Percentiles rank a stretch among this genome's conserved stretches.
Conservation (phyloP, 2,329 filamentous ascomycete genomes). For the Intubia oerlemansii region DNA sequence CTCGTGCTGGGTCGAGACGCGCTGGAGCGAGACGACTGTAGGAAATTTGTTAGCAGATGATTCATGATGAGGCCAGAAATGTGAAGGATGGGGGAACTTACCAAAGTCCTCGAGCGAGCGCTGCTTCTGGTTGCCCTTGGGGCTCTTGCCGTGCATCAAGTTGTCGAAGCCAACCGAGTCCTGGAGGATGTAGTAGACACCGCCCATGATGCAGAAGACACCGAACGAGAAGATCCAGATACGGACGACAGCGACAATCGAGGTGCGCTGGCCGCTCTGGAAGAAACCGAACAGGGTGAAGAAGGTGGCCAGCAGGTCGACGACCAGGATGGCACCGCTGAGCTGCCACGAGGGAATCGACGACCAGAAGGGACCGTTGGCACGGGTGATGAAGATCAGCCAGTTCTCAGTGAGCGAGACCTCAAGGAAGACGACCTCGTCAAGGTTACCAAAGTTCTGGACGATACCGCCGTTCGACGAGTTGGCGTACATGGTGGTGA, state of each 20-base stretch:
- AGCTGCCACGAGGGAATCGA: conserved; percentile 78
- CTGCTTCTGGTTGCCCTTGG: conserved; percentile 65
- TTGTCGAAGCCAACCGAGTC: conserved; percentile 70
- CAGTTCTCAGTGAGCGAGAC: conserved; percentile 86
- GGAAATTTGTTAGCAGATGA: conserved; percentile 24
- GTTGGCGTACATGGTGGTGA: conserved; percentile 61
- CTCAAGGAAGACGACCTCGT: conserved; percentile 72
- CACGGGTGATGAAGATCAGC: conserved; percentile 91
- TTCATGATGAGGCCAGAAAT: background rate
- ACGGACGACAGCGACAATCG: conserved; percentile 67
- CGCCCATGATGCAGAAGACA: conserved; percentile 57
- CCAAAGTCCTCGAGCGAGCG: conserved; percentile 74
- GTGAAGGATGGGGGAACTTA: conserved; percentile 19
- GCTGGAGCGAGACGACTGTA: conserved; percentile 67
- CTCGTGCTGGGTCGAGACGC: conserved; percentile 81
- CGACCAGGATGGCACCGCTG: conserved; percentile 52
- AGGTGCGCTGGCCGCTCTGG: conserved; percentile 36
- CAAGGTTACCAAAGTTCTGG: conserved; percentile 68
- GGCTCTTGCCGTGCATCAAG: conserved; percentile 77
- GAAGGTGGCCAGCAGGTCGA: conserved; percentile 67
- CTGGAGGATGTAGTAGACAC: conserved; percentile 59
- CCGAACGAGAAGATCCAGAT: conserved; percentile 86
- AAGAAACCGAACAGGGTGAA: conserved; percentile 81
- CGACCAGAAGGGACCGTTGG: conserved; percentile 83
- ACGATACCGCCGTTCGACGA: conserved; percentile 61